phyloP scores from a whole-genome alignment of 805 yeast species.

The Candida silvicultrix region DNA sequence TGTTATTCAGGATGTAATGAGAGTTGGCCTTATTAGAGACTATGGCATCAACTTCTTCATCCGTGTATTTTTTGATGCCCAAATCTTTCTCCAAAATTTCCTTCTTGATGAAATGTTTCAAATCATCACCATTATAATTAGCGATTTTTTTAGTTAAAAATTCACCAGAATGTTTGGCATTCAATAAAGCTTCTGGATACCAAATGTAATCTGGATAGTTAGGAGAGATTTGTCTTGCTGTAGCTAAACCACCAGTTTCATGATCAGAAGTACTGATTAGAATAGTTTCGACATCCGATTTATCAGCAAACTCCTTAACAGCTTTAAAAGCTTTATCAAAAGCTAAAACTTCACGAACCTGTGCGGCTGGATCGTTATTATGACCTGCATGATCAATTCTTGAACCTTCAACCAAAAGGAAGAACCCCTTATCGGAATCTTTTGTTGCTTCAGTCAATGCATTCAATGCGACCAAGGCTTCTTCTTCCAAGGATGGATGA shows the following conservation, averaged over 20 bases:
- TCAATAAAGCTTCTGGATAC: slow-evolving; percentile 72
- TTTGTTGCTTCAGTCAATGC: slow-evolving; percentile 62
- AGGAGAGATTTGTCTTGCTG: slow-evolving; percentile 67
- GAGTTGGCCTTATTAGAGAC: slow-evolving; percentile 27
- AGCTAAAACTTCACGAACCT: slow-evolving; percentile 85
- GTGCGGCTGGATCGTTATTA: slow-evolving; percentile 90
- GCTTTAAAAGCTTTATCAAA: slow-evolving; percentile 77
- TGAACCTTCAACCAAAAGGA: slow-evolving; percentile 83
- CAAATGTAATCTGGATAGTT: slow-evolving; percentile 81
- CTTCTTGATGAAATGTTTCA: slow-evolving; percentile 40
- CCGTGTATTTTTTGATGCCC: slow-evolving; percentile 54
- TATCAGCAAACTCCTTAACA: slow-evolving; percentile 63
- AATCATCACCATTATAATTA: slow-evolving; percentile 24
- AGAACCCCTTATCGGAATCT: slow-evolving; percentile 78
- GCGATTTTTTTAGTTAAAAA: slow-evolving; percentile 45
- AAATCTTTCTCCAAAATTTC: slow-evolving; percentile 57
- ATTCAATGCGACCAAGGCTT: slow-evolving; percentile 66
- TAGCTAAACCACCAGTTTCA: slow-evolving; percentile 93
- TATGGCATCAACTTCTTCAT: slow-evolving; percentile 45
- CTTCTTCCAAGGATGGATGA: slow-evolving; percentile 77
- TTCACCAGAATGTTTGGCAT: slow-evolving; percentile 76
- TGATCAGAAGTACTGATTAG: slow-evolving; percentile 86
- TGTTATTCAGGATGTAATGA: slow-evolving; percentile 49
- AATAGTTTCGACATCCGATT: slow-evolving; percentile 67
- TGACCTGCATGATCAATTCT: slow-evolving; percentile 96